A percentile compares a stretch with the other conserved stretches of the same genome.
Conservation (phyloP, 352 stramenopile genomes). For the Pythium dissimile region DNA sequence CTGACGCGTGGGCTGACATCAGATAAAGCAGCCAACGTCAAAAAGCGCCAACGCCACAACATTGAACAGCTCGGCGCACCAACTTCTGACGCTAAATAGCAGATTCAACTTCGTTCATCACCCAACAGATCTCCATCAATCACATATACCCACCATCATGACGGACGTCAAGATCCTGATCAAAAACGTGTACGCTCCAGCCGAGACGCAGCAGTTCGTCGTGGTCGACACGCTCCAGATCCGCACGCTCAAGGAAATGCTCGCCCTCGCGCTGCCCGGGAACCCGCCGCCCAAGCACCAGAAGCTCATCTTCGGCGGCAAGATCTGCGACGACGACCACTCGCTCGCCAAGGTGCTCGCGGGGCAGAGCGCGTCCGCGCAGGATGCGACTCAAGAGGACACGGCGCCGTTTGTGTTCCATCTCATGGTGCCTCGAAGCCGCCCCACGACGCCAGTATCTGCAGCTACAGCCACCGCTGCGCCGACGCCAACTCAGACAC, state of each 20-base stretch:
- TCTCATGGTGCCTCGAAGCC: slow-evolving; percentile 42
- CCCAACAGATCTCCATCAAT: background rate
- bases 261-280: slow-evolving; percentile 46
- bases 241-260: slow-evolving; percentile 54
- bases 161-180: slow-evolving; percentile 60
- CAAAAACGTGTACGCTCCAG: slow-evolving; percentile 76
- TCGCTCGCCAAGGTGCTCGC: slow-evolving; percentile 40
- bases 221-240: slow-evolving; percentile 34
- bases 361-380: slow-evolving; percentile 11
- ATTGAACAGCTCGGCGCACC: no score
- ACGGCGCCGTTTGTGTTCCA: slow-evolving; percentile 64
- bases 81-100: no score
- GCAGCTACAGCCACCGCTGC: slow-evolving; percentile 4
- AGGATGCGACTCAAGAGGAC: slow-evolving; percentile 19
- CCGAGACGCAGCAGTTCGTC: slow-evolving; percentile 47
- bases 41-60: no score
- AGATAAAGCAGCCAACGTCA: background rate
- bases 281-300: slow-evolving; percentile 46
- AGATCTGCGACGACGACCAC: slow-evolving; percentile 73
- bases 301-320: slow-evolving; percentile 86
- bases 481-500: background rate
- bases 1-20: slow-evolving; percentile 23
- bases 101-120: background rate
- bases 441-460: slow-evolving; percentile 18
- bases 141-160: background rate